phyloP scores from a whole-genome alignment of 2,329 filamentous ascomycete genomes.

The Cordyceps pruinosa region DNA sequence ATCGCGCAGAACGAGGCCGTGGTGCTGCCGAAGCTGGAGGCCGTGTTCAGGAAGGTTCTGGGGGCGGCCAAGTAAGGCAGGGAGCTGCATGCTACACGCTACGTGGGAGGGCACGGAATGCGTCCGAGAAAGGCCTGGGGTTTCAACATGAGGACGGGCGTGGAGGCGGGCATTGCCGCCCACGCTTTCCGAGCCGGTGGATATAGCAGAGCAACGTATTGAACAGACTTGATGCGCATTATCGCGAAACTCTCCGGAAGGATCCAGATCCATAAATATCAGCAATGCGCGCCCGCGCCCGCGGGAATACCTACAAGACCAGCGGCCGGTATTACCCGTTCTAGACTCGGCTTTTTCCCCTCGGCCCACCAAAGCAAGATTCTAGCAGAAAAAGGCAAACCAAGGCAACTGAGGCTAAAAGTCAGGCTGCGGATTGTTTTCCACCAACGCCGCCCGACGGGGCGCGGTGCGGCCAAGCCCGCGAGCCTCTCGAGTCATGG shows the following conservation, averaged over 20 bases:
- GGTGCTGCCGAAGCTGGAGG: constrained; percentile 49
- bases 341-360: background rate
- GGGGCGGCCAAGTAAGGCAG: background rate
- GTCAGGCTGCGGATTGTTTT: background rate
- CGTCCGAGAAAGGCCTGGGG: too few species aligned
- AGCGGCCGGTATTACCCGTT: background rate
- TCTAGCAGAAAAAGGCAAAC: too few species aligned
- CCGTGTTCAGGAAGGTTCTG: constrained; percentile 41
- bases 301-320: background rate
- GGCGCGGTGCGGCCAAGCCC: too few species aligned
- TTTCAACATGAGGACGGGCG: too few species aligned
- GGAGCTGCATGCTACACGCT: too few species aligned
- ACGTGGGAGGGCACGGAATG: too few species aligned
- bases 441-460: background rate
- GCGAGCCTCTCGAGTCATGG: too few species aligned
- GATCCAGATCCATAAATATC: background rate
- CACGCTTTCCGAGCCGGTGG: too few species aligned
- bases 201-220: too few species aligned
- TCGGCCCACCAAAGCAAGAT: too few species aligned
- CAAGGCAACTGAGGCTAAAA: background rate
- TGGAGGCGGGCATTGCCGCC: too few species aligned
- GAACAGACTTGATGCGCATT: background rate
- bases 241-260: background rate
- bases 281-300: too few species aligned
- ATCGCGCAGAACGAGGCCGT: constrained; percentile 55